A percentile compares a stretch with the other conserved stretches of the same genome.
phyloP scores from a whole-genome alignment of 2,329 filamentous ascomycete species.

The Stagonosporopsis chrysanthemi region DNA sequence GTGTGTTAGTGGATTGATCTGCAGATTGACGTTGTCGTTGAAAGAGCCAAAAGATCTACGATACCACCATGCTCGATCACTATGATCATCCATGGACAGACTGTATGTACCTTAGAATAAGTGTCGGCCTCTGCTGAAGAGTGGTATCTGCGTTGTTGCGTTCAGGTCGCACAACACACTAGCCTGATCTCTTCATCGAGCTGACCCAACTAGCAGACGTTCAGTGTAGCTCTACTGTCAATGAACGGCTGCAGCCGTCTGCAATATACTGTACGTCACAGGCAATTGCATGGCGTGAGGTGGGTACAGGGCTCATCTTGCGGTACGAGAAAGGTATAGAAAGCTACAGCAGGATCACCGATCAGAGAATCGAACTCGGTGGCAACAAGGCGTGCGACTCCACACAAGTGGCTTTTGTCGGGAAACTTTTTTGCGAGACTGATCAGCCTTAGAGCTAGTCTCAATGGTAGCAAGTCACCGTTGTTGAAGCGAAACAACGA shows the following conservation, averaged over 20 bases:
- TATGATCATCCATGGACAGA: not conserved
- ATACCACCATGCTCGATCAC: not conserved
- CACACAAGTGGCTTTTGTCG: conserved; percentile 10
- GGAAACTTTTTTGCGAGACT: not conserved
- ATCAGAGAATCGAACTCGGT: conserved; percentile 1
- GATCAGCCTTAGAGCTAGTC: conserved; percentile 4
- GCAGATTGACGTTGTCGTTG: not conserved
- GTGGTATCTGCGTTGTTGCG: not conserved
- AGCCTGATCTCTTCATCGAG: not conserved
- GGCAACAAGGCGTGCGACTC: not conserved
- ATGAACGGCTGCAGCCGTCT: not conserved
- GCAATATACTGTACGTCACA: not conserved
- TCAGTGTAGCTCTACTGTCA: not conserved
- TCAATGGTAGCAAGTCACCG: conserved; percentile 3
- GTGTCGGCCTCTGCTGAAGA: not conserved
- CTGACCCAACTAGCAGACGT: not conserved
- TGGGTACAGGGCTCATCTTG: conserved; percentile 6
- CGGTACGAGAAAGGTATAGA: conserved; percentile 3
- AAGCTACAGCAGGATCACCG: conserved; percentile 11
- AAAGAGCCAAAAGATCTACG: not conserved
- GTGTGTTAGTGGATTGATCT: not conserved
- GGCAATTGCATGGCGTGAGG: conserved; percentile 5
- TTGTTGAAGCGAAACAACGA: conserved; percentile 20
- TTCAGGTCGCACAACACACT: not conserved
- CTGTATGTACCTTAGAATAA: not conserved